These are phyloP conservation scores for Nakazawaea wyomingensis DNA, from an alignment of 805 yeast genomes.

Conservation along the genomic window DNA sequence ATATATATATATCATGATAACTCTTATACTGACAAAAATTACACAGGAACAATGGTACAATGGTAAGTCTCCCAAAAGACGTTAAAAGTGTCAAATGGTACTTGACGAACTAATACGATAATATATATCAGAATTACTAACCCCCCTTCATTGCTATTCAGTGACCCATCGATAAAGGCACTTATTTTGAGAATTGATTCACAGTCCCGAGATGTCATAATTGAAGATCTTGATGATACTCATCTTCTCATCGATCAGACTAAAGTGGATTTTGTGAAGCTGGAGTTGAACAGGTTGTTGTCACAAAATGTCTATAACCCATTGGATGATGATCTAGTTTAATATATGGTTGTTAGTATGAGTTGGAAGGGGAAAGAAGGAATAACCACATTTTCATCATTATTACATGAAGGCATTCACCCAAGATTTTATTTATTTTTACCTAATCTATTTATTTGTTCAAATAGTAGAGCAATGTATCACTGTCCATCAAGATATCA, in stretches of 20 bases:
- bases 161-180: conserved; percentile 93
- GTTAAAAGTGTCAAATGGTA: neutral
- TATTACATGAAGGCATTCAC: neutral
- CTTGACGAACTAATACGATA: neutral
- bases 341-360: neutral
- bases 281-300: conserved; percentile 67
- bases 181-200: conserved; percentile 79
- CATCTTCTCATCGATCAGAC: conserved; percentile 78
- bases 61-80: too few species aligned
- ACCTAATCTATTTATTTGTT: conserved; percentile 19
- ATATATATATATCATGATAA: too few species aligned
- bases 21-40: neutral
- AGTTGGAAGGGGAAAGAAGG: too few species aligned
- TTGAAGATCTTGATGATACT: conserved; percentile 86
- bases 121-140: too few species aligned
- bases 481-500: conserved; percentile 47
- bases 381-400: too few species aligned
- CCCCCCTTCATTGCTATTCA: too few species aligned
- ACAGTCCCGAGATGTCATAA: conserved; percentile 59
- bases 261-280: conserved; percentile 70
- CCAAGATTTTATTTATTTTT: neutral
- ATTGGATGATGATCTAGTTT: conserved; percentile 58
- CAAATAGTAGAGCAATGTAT: conserved; percentile 41
- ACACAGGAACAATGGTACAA: conserved; percentile 36
- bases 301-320: conserved; percentile 86